Evolutionary conservation across 2,329 filamentous ascomycete genomes (phyloP).

Genomic region (Colletotrichum tanaceti): DNA sequence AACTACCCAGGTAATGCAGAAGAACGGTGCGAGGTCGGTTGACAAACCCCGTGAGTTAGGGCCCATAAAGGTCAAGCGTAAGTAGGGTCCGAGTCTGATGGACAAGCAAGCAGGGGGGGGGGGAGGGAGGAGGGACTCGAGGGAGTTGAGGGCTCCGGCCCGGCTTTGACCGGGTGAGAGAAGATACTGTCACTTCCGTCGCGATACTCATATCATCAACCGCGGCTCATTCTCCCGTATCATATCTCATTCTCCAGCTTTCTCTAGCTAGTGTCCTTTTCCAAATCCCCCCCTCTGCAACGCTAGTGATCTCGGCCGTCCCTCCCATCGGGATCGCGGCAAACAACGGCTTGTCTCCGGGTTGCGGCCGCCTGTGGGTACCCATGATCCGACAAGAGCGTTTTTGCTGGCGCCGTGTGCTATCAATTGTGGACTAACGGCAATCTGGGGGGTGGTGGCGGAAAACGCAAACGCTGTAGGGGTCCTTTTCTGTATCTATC

Average conservation of each 20-base stretch:
- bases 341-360: conserved; percentile 21
- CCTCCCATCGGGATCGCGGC: conserved; percentile 10
- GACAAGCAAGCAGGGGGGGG: not conserved
- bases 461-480: conserved; percentile 21
- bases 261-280: not conserved
- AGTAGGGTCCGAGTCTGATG: too few species aligned
- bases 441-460: not conserved
- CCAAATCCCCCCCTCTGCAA: not conserved
- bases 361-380: not conserved
- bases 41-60: too few species aligned
- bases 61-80: too few species aligned
- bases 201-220: conserved; percentile 24
- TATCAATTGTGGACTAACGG: conserved; percentile 38
- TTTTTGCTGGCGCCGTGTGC: not conserved
- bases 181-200: not conserved
- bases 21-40: not conserved
- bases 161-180: conserved; percentile 31
- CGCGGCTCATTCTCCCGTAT: conserved; percentile 22
- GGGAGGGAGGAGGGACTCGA: too few species aligned
- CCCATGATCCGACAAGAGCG: conserved; percentile 11
- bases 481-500: not conserved
- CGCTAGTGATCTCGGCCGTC: conserved; percentile 14
- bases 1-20: conserved; percentile 4
- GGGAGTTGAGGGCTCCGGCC: conserved; percentile 22
- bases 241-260: conserved; percentile 5